Percentiles rank a stretch among this genome's conserved stretches.
These are phyloP conservation scores for Albatrellus ellisii DNA, from an alignment of 768 basidiomycete species.

Conservation along the genomic window DNA sequence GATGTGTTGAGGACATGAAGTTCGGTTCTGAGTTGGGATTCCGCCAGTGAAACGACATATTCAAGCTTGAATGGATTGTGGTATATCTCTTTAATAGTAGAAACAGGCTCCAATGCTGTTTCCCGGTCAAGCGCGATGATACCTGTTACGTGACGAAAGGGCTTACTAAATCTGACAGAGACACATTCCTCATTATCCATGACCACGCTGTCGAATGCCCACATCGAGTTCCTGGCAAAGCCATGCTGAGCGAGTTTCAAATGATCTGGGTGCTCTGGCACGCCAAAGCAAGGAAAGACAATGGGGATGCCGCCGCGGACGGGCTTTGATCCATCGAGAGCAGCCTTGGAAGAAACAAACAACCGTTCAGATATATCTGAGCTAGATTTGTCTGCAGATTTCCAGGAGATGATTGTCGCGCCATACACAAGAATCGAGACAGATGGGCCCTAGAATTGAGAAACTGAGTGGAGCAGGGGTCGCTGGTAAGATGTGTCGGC, in stretches of 20 bases:
- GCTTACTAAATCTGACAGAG: slow-evolving; percentile 67
- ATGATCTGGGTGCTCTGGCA: slow-evolving; percentile 67
- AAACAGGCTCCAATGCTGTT: slow-evolving; percentile 52
- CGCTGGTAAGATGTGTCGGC: no score
- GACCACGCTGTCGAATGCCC: slow-evolving; percentile 54
- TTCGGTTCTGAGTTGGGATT: slow-evolving; percentile 62
- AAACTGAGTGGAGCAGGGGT: neutral
- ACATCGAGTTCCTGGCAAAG: slow-evolving; percentile 69
- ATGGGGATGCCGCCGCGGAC: slow-evolving; percentile 44
- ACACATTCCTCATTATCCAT: slow-evolving; percentile 60
- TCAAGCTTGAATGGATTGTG: slow-evolving; percentile 53
- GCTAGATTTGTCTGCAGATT: slow-evolving; percentile 27
- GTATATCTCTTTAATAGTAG: slow-evolving; percentile 45
- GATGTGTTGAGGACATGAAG: slow-evolving; percentile 63
- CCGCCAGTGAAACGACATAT: slow-evolving; percentile 72
- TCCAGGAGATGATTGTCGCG: slow-evolving; percentile 85
- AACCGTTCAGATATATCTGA: slow-evolving; percentile 45
- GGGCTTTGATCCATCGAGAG: slow-evolving; percentile 70
- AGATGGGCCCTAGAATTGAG: slow-evolving; percentile 40
- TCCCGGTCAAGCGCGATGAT: neutral
- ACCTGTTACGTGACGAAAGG: neutral
- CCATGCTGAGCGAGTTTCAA: slow-evolving; percentile 73
- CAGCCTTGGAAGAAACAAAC: slow-evolving; percentile 72
- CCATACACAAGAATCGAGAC: slow-evolving; percentile 65
- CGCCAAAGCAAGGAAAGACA: slow-evolving; percentile 84